Conservation (phyloP, 345 rosid species). For the Leavenworthia alabamica region DNA sequence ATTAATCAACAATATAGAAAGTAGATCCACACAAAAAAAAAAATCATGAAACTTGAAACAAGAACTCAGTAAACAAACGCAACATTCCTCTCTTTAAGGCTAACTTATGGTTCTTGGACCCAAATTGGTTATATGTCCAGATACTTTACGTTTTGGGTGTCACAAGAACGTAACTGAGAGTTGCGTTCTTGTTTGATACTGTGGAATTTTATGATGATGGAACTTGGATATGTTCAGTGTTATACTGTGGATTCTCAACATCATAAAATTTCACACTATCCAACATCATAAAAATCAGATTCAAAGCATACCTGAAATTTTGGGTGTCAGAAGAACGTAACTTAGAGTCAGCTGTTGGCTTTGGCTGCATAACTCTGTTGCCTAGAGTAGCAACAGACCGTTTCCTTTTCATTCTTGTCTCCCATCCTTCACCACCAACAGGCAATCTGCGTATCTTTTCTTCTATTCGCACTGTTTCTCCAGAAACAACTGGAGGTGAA, state of each 20-base stretch:
- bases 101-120: neutral
- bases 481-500: constrained; percentile 49
- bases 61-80: neutral
- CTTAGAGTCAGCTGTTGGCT: constrained; percentile 59
- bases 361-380: constrained; percentile 53
- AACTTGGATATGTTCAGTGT: too few species aligned
- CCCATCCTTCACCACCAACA: constrained; percentile 92
- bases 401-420: constrained; percentile 78
- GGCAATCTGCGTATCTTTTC: constrained; percentile 81
- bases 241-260: too few species aligned
- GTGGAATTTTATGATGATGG: too few species aligned
- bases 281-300: too few species aligned
- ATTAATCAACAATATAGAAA: neutral
- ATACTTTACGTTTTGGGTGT: constrained; percentile 71
- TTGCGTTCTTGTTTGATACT: too few species aligned
- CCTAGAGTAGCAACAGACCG: constrained; percentile 81
- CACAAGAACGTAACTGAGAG: constrained; percentile 63
- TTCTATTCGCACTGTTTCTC: constrained; percentile 44
- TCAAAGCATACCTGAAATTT: constrained; percentile 54
- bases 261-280: too few species aligned
- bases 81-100: neutral
- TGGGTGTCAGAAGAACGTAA: constrained; percentile 62
- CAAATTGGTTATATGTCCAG: neutral
- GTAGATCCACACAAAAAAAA: neutral
- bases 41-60: neutral